Conservation (phyloP, 2,329 filamentous ascomycete species). For the Lachnellula cervina region DNA sequence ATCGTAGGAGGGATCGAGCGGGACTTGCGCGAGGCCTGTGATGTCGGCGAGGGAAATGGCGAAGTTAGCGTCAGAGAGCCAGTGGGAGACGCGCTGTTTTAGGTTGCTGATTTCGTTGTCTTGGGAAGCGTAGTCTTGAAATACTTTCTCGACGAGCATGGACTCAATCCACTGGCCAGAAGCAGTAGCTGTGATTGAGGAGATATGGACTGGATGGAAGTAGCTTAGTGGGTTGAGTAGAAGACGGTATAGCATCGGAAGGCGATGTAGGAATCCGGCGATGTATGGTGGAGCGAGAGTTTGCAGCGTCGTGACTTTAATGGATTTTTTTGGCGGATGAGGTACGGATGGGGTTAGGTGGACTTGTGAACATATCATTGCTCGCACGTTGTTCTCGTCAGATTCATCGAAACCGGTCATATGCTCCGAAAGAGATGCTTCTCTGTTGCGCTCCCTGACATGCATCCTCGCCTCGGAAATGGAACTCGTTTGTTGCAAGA, state of each 20-base stretch:
- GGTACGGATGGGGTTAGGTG: conserved; percentile 44
- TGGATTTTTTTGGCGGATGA: conserved; percentile 44
- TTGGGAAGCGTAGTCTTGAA: conserved; percentile 42
- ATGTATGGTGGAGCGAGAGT: conserved; percentile 38
- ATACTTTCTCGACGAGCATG: conserved; percentile 43
- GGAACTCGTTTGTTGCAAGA: conserved; percentile 36
- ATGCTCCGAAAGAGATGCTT: conserved; percentile 12
- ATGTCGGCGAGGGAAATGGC: conserved; percentile 44
- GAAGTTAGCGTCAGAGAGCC: conserved; percentile 49
- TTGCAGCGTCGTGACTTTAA: conserved; percentile 45
- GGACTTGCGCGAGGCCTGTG: conserved; percentile 41
- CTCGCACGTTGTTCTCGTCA: conserved; percentile 41
- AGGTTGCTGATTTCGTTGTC: conserved; percentile 42
- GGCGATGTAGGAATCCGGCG: conserved; percentile 42
- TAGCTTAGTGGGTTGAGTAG: conserved; percentile 46
- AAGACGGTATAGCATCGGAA: conserved; percentile 45
- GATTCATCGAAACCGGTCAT: conserved; percentile 34
- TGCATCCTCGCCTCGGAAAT: conserved; percentile 34
- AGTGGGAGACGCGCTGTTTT: conserved; percentile 41
- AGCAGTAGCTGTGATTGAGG: conserved; percentile 45
- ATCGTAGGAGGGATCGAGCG: conserved; percentile 43
- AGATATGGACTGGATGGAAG: conserved; percentile 46
- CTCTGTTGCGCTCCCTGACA: conserved; percentile 20
- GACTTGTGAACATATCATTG: conserved; percentile 45
- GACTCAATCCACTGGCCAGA: conserved; percentile 47